These are phyloP conservation scores for Solanum megistacrolobum DNA, from an alignment of 257 asterid genomes.

Conservation along the genomic window DNA sequence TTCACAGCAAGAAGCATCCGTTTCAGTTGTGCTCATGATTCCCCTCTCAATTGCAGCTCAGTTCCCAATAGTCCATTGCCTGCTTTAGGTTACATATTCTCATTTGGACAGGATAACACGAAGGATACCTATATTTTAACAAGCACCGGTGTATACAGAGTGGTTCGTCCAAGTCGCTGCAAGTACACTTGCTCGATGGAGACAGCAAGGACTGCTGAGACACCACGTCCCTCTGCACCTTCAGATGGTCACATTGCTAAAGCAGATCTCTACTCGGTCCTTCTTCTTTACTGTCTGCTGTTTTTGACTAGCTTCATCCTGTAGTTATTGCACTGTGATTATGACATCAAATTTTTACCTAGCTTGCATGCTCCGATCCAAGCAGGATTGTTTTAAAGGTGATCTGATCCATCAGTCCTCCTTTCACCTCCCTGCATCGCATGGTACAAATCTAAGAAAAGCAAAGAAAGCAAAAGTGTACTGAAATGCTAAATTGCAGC, in stretches of 20 bases:
- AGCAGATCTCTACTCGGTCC: constrained; percentile 15
- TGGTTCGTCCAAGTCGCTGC: constrained; percentile 89
- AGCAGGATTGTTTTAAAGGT: not conserved
- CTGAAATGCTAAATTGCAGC: not conserved
- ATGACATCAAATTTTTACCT: not conserved
- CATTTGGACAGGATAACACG: constrained; percentile 75
- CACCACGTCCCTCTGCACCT: constrained; percentile 25
- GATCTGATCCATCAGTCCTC: not conserved
- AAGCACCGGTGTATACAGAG: constrained; percentile 67
- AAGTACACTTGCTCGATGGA: constrained; percentile 76
- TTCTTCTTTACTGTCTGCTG: constrained; percentile 24
- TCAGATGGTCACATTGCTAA: constrained; percentile 22
- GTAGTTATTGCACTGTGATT: not conserved
- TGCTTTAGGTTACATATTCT: constrained; percentile 61
- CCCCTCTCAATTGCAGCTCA: constrained; percentile 61
- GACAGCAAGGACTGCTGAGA: constrained; percentile 13
- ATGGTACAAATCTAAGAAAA: not conserved
- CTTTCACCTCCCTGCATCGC: not conserved
- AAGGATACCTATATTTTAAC: constrained; percentile 59
- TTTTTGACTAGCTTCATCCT: constrained; percentile 22
- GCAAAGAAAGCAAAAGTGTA: not conserved
- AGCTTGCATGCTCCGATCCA: not conserved
- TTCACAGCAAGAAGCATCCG: constrained; percentile 44
- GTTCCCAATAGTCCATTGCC: constrained; percentile 65
- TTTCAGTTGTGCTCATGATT: constrained; percentile 70